Percentiles rank a stretch among this genome's conserved stretches.
Conservation (phyloP, 2,329 filamentous ascomycete genomes). For the Phialophora tarda region DNA sequence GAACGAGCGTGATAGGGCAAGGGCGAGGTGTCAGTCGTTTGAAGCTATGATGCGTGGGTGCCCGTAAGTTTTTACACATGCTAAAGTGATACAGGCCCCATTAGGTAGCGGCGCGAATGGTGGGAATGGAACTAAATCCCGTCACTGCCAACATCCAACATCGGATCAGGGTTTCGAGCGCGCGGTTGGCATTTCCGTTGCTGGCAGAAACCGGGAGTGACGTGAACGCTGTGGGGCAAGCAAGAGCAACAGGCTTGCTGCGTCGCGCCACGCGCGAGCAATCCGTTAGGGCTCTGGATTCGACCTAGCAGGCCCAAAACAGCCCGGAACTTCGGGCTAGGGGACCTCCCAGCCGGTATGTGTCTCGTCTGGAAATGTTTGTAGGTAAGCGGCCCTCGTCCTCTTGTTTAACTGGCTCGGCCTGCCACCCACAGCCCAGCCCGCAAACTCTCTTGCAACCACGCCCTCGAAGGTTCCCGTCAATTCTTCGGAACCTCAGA, state of each 20-base stretch:
- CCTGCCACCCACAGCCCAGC: conserved; percentile 15
- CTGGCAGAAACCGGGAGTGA: no score
- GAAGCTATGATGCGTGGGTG: conserved; percentile 1
- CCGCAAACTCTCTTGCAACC: conserved; percentile 30
- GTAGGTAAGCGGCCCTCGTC: background rate
- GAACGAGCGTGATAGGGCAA: conserved; percentile 13
- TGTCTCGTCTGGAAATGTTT: conserved; percentile 2
- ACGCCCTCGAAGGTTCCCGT: conserved; percentile 1
- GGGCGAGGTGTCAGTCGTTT: background rate
- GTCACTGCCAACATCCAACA: conserved; percentile 10
- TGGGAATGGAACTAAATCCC: conserved; percentile 12
- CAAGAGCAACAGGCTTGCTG: background rate
- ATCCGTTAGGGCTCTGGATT: background rate
- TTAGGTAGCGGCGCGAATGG: background rate
- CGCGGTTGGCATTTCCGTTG: background rate
- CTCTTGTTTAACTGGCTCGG: conserved; percentile 22
- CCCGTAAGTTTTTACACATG: conserved; percentile 6
- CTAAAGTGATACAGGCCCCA: conserved; percentile 5
- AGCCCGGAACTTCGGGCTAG: conserved; percentile 4
- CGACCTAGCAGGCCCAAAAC: background rate
- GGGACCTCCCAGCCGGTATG: background rate
- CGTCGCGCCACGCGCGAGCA: background rate
- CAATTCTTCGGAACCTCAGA: conserved; percentile 1
- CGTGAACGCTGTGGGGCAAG: conserved; percentile 2
- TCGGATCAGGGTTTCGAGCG: conserved; percentile 7